phyloP scores from a whole-genome alignment of 306 rosid genomes.

The Pterocarpus macrocarpus region DNA sequence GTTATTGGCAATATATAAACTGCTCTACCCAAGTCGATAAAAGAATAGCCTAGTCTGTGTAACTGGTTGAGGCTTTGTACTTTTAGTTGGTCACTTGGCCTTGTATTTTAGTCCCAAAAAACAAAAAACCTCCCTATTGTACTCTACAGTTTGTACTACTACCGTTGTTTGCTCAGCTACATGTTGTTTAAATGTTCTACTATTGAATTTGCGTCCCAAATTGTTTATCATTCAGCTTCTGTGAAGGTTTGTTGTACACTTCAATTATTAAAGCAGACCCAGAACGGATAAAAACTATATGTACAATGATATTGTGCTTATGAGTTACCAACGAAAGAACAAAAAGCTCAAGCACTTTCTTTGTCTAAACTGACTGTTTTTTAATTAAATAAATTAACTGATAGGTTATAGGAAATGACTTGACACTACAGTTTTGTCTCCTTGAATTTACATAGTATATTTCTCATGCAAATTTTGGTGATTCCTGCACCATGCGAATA shows the following conservation, averaged over 20 bases:
- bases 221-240: no score
- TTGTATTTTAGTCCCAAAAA: neutral
- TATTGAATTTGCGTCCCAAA: no score
- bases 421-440: neutral
- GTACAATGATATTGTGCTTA: no score
- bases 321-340: neutral
- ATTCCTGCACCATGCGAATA: neutral
- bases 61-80: neutral
- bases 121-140: neutral
- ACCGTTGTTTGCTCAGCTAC: neutral
- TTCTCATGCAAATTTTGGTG: conserved; percentile 18
- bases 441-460: neutral
- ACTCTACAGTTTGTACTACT: neutral
- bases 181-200: neutral
- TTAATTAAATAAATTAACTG: neutral
- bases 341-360: neutral
- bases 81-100: neutral
- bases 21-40: neutral
- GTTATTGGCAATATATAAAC: neutral
- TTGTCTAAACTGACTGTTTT: neutral
- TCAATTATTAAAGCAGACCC: no score
- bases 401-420: neutral
- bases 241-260: no score
- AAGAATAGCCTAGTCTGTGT: neutral
- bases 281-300: no score